Evolutionary conservation across 257 asterid genomes (phyloP), one percentile per base, ranked within the genome.

Genomic region (Fraxinus excelsior): DNA sequence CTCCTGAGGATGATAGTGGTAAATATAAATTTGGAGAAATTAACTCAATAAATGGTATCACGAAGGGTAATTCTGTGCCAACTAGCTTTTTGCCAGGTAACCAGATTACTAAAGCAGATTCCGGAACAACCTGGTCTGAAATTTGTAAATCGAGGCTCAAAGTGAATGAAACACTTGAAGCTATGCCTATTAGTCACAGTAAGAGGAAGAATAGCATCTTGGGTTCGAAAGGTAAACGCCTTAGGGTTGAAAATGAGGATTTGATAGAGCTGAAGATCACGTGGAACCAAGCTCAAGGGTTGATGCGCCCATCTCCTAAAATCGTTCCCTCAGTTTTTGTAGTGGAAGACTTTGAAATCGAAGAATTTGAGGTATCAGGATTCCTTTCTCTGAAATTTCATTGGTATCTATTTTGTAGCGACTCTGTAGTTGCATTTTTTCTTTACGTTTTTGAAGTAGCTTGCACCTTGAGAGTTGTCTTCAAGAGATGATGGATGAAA

Each of bases 281-380:
- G 13, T 87, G 87, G 90, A 84, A 80, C 72, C 90, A 90, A 91
- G 97, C 97, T 82, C 99, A 95, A 86, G 85, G 86, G 65, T 83
- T 93, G 89, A 82, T 95, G 81, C 97, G 98, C 16, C 90, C 92
- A 21, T 90, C 94, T 84, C 87, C 85, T 29, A 79, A 85, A 70
- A 68, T 46, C 81, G 88, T 83, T 78, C 93, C 96, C 28, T 83
- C 88, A 53, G 74, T 88, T 82, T 31, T 82, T 76, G 76, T 84
- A 68, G 83, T 93, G 19, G 96, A 95, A 68, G 97, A 96, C 72
- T 88, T 85, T 78, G 97, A 91, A 78, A 77, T 95, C 73, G 99
- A 95, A 86, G 99, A 93, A 86, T 95, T 87, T 46, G 96, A 93
- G 99, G 99, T 95, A 87, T 78, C 74, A 76, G 75, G 62, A 25